phyloP scores from a whole-genome alignment of 106 monocot species.

The Agapanthus africanus region DNA sequence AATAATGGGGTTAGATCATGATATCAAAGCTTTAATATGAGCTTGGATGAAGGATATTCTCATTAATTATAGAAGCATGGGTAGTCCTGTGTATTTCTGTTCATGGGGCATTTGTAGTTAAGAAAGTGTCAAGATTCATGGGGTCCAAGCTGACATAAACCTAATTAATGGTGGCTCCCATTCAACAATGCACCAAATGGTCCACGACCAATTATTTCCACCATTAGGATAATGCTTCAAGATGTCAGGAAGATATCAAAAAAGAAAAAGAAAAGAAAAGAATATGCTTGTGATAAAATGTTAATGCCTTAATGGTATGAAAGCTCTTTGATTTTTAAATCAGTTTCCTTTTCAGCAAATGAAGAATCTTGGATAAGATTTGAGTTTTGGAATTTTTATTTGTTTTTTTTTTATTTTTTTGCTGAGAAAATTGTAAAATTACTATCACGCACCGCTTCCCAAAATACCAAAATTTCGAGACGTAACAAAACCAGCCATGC shows the following conservation, averaged over 20 bases:
- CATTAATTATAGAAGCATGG: not conserved
- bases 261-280: not conserved
- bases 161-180: not conserved
- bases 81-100: not conserved
- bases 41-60: not conserved
- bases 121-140: not conserved
- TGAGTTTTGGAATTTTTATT: too few species aligned
- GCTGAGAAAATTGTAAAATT: too few species aligned
- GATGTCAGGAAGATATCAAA: not conserved
- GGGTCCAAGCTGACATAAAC: not conserved
- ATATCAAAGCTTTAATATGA: too few species aligned
- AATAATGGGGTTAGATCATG: too few species aligned
- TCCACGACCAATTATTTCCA: slow-evolving; percentile 2
- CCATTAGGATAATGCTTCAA: not conserved
- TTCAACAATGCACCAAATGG: not conserved
- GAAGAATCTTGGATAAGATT: too few species aligned
- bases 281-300: not conserved
- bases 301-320: too few species aligned
- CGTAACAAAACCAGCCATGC: too few species aligned
- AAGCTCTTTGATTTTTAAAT: too few species aligned
- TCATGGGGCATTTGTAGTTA: not conserved
- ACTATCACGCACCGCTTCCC: too few species aligned
- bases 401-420: too few species aligned
- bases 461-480: too few species aligned
- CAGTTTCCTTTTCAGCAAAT: too few species aligned